phyloP scores from a whole-genome alignment of 257 asterid species.

The Petrea volubilis region DNA sequence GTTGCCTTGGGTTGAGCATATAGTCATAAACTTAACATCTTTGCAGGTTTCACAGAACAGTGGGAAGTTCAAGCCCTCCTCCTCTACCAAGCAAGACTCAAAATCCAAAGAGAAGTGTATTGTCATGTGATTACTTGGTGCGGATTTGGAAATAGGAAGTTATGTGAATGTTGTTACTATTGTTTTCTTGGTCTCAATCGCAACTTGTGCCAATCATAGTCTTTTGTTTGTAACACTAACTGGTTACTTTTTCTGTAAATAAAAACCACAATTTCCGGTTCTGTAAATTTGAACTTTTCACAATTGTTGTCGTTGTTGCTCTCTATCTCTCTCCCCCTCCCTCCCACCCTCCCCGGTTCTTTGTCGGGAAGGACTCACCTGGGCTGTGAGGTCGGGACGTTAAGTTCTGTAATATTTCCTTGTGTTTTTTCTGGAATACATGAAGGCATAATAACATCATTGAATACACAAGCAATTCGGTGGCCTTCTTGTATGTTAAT shows the following conservation, averaged over 20 bases:
- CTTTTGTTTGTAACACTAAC: not conserved
- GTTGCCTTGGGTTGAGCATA: not conserved
- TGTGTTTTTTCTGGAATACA: not conserved
- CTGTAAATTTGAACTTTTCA: not conserved
- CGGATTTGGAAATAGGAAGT: not conserved
- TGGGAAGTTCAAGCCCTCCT: conserved; percentile 24
- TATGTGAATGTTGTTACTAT: not conserved
- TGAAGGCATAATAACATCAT: no score
- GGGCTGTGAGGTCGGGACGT: not conserved
- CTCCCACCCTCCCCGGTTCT: no score
- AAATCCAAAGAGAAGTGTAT: conserved; percentile 61
- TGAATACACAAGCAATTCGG: not conserved
- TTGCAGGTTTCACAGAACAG: conserved; percentile 58
- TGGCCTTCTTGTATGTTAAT: not conserved
- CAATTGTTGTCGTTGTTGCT: no score
- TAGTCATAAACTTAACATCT: not conserved
- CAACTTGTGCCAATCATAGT: not conserved
- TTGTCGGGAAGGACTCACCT: not conserved
- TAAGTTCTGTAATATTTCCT: not conserved
- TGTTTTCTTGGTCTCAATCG: not conserved
- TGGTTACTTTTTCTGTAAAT: conserved; percentile 6
- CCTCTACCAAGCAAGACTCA: conserved; percentile 45
- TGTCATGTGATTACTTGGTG: conserved; percentile 43
- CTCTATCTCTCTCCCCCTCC: no score
- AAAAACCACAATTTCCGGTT: not conserved